phyloP scores from a whole-genome alignment of 371 early-diverging fungal species.

The Parasitella parasitica region DNA sequence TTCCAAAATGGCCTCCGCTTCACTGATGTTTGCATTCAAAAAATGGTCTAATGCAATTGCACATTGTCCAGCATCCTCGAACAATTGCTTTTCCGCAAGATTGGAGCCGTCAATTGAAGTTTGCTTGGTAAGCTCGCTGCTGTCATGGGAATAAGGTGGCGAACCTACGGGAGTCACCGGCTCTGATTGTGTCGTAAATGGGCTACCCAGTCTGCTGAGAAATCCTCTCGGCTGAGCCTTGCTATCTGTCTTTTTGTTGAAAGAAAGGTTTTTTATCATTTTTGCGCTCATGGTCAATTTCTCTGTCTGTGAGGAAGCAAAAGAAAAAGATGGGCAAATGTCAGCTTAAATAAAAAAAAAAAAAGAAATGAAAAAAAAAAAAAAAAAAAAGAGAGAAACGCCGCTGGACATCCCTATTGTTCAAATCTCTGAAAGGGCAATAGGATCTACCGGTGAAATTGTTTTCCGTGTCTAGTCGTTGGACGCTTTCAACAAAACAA shows the following conservation, averaged over 20 bases:
- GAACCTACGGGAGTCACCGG: not conserved
- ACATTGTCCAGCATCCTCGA: slow-evolving; percentile 50
- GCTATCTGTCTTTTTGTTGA: slow-evolving; percentile 1
- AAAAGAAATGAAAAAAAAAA: not conserved
- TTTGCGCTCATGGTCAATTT: not conserved
- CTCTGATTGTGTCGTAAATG: not conserved
- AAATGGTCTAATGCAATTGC: slow-evolving; percentile 63
- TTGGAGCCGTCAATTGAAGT: not conserved
- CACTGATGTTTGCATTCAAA: slow-evolving; percentile 62
- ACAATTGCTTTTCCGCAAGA: slow-evolving; percentile 5
- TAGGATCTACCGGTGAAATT: not conserved
- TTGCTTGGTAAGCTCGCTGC: not conserved
- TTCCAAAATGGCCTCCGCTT: slow-evolving; percentile 59
- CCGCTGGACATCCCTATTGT: not conserved
- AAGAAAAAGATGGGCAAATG: not conserved
- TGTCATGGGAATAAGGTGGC: not conserved
- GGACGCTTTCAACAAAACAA: too few species aligned
- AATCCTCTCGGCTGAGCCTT: not conserved
- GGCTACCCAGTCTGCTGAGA: slow-evolving; percentile 1
- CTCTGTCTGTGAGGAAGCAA: not conserved
- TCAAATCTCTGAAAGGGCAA: not conserved
- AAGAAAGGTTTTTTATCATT: not conserved
- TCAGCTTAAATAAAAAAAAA: too few species aligned
- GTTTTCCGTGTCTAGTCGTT: not conserved
- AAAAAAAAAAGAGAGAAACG: not conserved